phyloP scores from a whole-genome alignment of 805 yeast genomes.

The Limtongia smithiae region DNA sequence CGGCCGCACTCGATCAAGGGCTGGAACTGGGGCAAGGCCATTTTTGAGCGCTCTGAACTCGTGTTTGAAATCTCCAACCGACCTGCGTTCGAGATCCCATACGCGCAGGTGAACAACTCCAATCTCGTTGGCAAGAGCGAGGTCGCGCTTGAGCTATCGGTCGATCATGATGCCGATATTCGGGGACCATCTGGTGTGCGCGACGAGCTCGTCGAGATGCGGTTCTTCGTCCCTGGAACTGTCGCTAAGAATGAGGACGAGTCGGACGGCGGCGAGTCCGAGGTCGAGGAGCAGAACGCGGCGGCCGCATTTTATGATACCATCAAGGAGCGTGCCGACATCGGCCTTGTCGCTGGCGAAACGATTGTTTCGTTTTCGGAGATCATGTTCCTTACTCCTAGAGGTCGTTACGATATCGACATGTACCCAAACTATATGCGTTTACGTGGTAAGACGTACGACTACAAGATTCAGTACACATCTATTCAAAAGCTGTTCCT shows the following conservation, averaged over 20 bases:
- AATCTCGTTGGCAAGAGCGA: constrained; percentile 90
- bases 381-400: constrained; percentile 87
- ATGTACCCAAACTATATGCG: constrained; percentile 84
- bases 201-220: constrained; percentile 92
- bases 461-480: constrained; percentile 86
- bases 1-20: constrained; percentile 93
- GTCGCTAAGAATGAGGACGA: constrained; percentile 46
- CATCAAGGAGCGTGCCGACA: constrained; percentile 86
- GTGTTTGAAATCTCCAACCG: constrained; percentile 80
- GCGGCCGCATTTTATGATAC: constrained; percentile 88
- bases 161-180: constrained; percentile 43
- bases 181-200: constrained; percentile 60
- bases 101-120: constrained; percentile 71
- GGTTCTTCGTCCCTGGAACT: constrained; percentile 89
- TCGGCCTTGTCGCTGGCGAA: constrained; percentile 92
- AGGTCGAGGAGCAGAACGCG: constrained; percentile 53
- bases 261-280: constrained; percentile 38
- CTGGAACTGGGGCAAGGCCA: constrained; percentile 98
- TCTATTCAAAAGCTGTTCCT: constrained; percentile 88
- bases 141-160: constrained; percentile 79
- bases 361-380: constrained; percentile 92
- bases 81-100: constrained; percentile 91
- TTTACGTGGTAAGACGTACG: constrained; percentile 95
- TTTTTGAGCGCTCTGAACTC: constrained; percentile 87
- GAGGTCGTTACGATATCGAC: constrained; percentile 97